Conservation (phyloP, 495 filamentous ascomycete genomes). For the Penicillium lividum region DNA sequence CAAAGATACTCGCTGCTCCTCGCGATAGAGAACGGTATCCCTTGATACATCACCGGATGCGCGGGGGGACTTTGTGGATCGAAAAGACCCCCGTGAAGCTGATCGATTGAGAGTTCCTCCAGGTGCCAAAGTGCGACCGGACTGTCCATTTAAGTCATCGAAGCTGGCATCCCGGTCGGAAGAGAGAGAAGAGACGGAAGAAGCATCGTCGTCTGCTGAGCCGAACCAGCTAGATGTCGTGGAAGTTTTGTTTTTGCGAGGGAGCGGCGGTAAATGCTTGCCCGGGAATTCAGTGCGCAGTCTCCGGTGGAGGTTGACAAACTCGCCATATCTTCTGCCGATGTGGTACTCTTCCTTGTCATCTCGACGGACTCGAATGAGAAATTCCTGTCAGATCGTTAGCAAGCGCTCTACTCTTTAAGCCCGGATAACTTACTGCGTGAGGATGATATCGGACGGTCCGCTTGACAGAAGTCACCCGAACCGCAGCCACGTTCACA, state of each 20-base stretch:
- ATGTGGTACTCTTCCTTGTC: conserved; percentile 73
- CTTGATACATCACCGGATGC: conserved; percentile 44
- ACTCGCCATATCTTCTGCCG: conserved; percentile 85
- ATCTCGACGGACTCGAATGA: conserved; percentile 76
- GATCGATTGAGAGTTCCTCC: conserved; percentile 33
- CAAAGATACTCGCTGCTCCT: conserved; percentile 88
- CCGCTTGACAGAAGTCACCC: conserved; percentile 76
- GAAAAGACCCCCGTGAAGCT: conserved; percentile 39
- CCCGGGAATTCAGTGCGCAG: conserved; percentile 86
- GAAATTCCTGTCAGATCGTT: conserved; percentile 67
- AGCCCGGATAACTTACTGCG: conserved; percentile 61
- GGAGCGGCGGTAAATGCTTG: conserved; percentile 82
- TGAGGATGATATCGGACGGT: conserved; percentile 90
- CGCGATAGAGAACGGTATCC: conserved; percentile 70
- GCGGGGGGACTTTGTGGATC: conserved; percentile 48
- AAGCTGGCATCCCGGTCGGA: conserved; percentile 58
- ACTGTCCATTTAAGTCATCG: conserved; percentile 37
- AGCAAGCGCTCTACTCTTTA: conserved; percentile 9
- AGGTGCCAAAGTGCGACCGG: conserved; percentile 27
- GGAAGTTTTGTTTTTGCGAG: conserved; percentile 84
- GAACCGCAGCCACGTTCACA: conserved; percentile 90
- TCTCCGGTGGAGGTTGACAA: conserved; percentile 73
- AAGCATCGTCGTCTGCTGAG: conserved; percentile 66
- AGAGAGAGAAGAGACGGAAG: conserved; percentile 75
- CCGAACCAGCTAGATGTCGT: conserved; percentile 57